Conservation (phyloP, 192 early-diverging fungal genomes). For the Coemansia umbellata region DNA sequence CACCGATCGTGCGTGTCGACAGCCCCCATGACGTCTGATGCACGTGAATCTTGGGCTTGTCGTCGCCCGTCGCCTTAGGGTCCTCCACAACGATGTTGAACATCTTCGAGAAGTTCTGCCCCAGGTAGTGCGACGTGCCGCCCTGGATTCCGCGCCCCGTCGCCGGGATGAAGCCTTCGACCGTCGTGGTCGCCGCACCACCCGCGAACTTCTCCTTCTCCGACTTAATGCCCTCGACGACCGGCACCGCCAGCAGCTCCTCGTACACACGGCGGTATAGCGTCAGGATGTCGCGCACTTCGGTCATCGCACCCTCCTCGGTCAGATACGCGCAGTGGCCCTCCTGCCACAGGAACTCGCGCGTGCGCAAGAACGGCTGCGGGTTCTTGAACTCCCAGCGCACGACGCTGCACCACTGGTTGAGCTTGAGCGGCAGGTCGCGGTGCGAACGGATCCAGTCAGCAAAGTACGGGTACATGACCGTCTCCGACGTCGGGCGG, state of each 20-base stretch:
- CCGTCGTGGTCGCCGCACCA: conserved; percentile 94
- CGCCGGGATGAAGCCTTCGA: conserved; percentile 95
- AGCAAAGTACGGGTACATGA: conserved; percentile 99
- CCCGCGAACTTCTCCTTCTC: conserved; percentile 99
- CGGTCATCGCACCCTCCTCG: conserved; percentile 78
- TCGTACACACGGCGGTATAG: conserved; percentile 96
- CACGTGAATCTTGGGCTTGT: conserved; percentile 70
- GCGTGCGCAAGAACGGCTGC: conserved; percentile 96
- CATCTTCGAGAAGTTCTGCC: conserved; percentile 99
- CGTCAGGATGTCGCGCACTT: conserved; percentile 88
- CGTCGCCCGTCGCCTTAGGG: conserved; percentile 57
- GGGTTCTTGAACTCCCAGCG: conserved; percentile 99
- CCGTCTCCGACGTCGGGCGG: conserved; percentile 98
- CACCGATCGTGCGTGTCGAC: conserved; percentile 95
- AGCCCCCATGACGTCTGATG: conserved; percentile 99
- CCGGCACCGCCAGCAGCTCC: conserved; percentile 95
- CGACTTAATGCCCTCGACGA: conserved; percentile 94
- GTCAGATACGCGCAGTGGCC: conserved; percentile 96
- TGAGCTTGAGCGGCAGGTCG: conserved; percentile 92
- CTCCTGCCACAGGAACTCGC: conserved; percentile 99
- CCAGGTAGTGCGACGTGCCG: conserved; percentile 96
- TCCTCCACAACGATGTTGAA: conserved; percentile 92
- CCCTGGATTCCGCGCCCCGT: conserved; percentile 98
- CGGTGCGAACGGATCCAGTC: conserved; percentile 98
- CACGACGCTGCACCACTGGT: conserved; percentile 99